Evolutionary conservation across 129 eudicot genomes (phyloP), one percentile per base, ranked within the genome.

Genomic region (Saussurea involucrata): DNA sequence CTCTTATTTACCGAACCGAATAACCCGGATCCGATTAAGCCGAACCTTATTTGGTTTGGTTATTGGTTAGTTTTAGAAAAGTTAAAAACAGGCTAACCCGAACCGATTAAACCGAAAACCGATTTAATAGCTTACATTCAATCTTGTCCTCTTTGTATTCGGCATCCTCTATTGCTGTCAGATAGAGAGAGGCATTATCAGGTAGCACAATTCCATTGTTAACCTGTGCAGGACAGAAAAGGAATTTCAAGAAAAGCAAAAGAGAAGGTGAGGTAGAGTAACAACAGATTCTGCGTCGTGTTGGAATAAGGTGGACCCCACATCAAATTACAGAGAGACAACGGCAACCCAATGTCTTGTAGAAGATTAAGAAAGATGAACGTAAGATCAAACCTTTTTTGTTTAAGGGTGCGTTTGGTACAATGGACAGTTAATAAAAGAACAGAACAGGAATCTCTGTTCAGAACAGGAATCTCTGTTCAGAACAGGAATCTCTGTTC

Each of bases 121-220:
- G n/a, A n/a, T n/a, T n/a, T n/a, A n/a, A 9, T 22, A 36, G 76
- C 88, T 80, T 81, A 95, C 99, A 95, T 84, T 95, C 97, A 80
- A 95, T 95, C 82, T 95, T 95, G 80, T 95, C 97, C 74, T 95
- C 99, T 86, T 95, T 95, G 91, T 95, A 95, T 46, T 95, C 97
- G 0, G 99, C 93, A 85, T 95, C 99, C 81, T 95, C 99, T 40
- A 95, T 95, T 36, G 99, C 99, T 64, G 99, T 95, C 75, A 95
- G 49, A 85, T 83, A 82, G 33, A 95, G 96, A 44, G 96, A 78
- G 49, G 99, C 99, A 37, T 84, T 95, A 75, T 95, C 99, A 49
- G 99, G 99, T 65, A 95, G 83, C 25, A 95, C 95, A 66, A 88
- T 82, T 36, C 99, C 99, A 75, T 80, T 79, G 34, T 32, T 66